Evolutionary conservation across 2,329 filamentous ascomycete species (phyloP).

Genomic region (Phialemonium atrogriseum): DNA sequence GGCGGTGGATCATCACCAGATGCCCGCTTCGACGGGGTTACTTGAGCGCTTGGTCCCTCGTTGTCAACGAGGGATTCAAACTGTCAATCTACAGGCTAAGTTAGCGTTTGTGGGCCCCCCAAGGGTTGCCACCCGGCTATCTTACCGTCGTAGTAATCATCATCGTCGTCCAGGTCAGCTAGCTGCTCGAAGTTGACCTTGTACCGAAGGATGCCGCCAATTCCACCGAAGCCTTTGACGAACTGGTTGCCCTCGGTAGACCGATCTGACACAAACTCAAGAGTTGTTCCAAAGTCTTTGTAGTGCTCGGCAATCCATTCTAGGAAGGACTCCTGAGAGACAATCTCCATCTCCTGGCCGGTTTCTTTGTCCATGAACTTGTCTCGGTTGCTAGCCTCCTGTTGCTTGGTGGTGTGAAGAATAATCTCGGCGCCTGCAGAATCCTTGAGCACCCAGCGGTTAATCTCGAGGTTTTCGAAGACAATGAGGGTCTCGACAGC

Average conservation of each 20-base stretch:
- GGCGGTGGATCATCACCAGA: constrained; percentile 28
- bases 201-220: constrained; percentile 94
- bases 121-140: too few relatives aligned
- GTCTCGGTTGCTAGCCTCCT: constrained; percentile 67
- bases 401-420: constrained; percentile 79
- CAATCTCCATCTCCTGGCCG: constrained; percentile 93
- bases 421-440: constrained; percentile 64
- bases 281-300: constrained; percentile 89
- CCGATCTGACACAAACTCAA: constrained; percentile 96
- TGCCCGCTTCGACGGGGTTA: constrained; percentile 27
- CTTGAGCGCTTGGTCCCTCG: constrained; percentile 73
- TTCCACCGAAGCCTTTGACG: constrained; percentile 76
- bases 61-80: constrained; percentile 74
- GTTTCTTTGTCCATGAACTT: constrained; percentile 94
- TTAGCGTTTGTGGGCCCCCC: too few relatives aligned
- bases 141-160: constrained; percentile 75
- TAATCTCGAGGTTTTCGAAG: constrained; percentile 94
- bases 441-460: constrained; percentile 81
- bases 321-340: constrained; percentile 84
- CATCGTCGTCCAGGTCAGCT: constrained; percentile 80
- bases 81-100: constrained; percentile 87
- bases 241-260: constrained; percentile 99
- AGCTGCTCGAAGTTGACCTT: constrained; percentile 99
- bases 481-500: constrained; percentile 93
- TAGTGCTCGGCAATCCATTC: constrained; percentile 99